Base-by-base conservation (phyloP, 148 eudicot genomes). In the Nepenthes gracilis region DNA sequence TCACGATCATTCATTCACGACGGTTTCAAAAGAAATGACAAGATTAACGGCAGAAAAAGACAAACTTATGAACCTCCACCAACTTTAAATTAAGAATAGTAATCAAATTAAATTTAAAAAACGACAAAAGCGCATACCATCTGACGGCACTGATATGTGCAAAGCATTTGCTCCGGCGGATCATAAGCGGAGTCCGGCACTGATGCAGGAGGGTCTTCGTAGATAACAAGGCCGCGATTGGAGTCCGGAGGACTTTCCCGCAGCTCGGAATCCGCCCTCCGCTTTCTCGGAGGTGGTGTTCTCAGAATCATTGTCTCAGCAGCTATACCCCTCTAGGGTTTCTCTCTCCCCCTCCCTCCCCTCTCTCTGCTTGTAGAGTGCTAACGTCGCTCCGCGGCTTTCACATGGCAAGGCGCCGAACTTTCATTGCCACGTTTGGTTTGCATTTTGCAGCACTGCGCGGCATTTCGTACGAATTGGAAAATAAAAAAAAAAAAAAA, bases 111-210 rank as follows among this genome's bases (percentile, higher is more conserved):
- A 45, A 11, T 10, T n/a, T n/a, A 49, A 49, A 49, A 38, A 55
- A 33, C 9, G 12, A 33, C 33, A 9, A 51, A 14, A 15, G 33
- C 11, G 12, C 10, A 6, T 85, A 88, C 98, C 98, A 93, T 75
- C 70, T 88, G 98, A 47, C 91, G 96, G 72, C 98, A 93, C 63
- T 93, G 98, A 62, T 88, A 93, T 55, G 98, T 86, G 85, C 98
- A 93, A 12, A 92, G 86, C 86, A 85, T 64, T 36, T 83, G 94
- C 52, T 88, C 88, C 34, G 95, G 80, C 5, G 82, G 64, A 37
- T 79, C 81, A 11, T 11, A 11, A 49, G 53, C 6, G n/a, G 53
- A n/a, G 3, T 11, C n/a, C 47, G 57, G 57, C 12, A 51, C 56
- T 9, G 67, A 34, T 8, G 78, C 55, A 47, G 82, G 75, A 48